Evolutionary conservation across 805 yeast genomes (phyloP).

Genomic region (Candida khao-thaluensis): DNA sequence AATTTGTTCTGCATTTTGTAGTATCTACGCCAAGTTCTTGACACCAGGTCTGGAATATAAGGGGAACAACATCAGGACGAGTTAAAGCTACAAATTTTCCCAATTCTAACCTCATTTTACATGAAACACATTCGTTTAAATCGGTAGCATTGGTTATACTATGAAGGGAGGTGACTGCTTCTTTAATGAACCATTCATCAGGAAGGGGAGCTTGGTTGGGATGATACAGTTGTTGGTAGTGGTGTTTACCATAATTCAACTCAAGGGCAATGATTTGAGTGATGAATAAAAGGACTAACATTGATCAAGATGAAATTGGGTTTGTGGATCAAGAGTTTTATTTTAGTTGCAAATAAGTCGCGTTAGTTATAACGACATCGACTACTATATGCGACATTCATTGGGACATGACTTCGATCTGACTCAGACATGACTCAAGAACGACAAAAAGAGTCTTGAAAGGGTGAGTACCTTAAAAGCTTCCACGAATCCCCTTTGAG

Average conservation of each 20-base stretch:
- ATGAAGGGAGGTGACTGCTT: slow-evolving; percentile 22
- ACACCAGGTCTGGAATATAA: slow-evolving; percentile 46
- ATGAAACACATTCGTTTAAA: slow-evolving; percentile 54
- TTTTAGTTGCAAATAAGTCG: background rate
- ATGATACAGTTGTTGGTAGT: background rate
- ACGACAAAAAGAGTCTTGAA: too few relatives aligned
- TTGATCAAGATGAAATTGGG: background rate
- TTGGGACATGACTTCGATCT: too few relatives aligned
- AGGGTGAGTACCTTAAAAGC: too few relatives aligned
- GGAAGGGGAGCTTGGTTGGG: background rate
- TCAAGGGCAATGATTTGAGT: background rate
- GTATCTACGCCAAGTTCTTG: slow-evolving; percentile 35
- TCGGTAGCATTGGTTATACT: slow-evolving; percentile 35
- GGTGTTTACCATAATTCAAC: background rate
- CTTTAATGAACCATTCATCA: slow-evolving; percentile 8
- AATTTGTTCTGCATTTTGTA: slow-evolving; percentile 18
- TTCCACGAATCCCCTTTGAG: too few relatives aligned
- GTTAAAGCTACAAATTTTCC: slow-evolving; percentile 29
- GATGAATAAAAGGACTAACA: background rate
- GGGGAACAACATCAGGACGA: slow-evolving; percentile 42
- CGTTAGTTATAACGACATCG: background rate
- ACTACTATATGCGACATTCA: too few relatives aligned
- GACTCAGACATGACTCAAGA: too few relatives aligned
- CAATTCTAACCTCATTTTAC: slow-evolving; percentile 27
- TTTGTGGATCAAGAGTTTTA: too few relatives aligned